Evolutionary conservation across 495 filamentous ascomycete species (phyloP).

Genomic region (Physcia stellaris): DNA sequence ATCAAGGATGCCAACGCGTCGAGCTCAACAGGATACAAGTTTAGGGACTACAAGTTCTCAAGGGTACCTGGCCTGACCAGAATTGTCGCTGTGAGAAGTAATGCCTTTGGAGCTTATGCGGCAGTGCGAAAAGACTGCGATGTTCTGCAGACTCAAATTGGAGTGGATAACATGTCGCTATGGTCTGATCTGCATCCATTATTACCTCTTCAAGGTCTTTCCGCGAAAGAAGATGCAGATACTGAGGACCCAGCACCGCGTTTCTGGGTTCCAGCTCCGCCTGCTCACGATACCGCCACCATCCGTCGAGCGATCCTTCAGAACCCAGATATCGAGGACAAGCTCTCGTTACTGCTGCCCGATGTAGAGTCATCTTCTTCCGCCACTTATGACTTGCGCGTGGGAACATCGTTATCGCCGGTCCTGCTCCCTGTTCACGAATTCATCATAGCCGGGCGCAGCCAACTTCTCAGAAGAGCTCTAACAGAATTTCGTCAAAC

Average conservation of each 20-base stretch:
- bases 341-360: constrained; percentile 30
- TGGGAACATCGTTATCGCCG: constrained; percentile 46
- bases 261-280: constrained; percentile 23
- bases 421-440: constrained; percentile 67
- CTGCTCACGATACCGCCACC: constrained; percentile 12
- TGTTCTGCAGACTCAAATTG: constrained; percentile 61
- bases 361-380: constrained; percentile 4
- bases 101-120: constrained; percentile 75
- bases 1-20: constrained; percentile 54
- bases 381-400: constrained; percentile 26
- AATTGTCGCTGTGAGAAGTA: constrained; percentile 70
- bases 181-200: constrained; percentile 63
- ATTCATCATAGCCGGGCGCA: constrained; percentile 64
- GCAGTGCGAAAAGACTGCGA: constrained; percentile 77
- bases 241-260: constrained; percentile 25
- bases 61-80: constrained; percentile 77
- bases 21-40: constrained; percentile 34
- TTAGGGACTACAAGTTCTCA: constrained; percentile 87
- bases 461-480: constrained; percentile 48
- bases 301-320: constrained; percentile 34
- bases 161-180: constrained; percentile 45
- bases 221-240: constrained; percentile 16
- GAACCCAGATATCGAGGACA: constrained; percentile 42
- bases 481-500: constrained; percentile 37
- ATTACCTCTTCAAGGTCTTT: constrained; percentile 39